phyloP scores from a whole-genome alignment of 495 filamentous ascomycete species.

The Chlorociboria aeruginascens region DNA sequence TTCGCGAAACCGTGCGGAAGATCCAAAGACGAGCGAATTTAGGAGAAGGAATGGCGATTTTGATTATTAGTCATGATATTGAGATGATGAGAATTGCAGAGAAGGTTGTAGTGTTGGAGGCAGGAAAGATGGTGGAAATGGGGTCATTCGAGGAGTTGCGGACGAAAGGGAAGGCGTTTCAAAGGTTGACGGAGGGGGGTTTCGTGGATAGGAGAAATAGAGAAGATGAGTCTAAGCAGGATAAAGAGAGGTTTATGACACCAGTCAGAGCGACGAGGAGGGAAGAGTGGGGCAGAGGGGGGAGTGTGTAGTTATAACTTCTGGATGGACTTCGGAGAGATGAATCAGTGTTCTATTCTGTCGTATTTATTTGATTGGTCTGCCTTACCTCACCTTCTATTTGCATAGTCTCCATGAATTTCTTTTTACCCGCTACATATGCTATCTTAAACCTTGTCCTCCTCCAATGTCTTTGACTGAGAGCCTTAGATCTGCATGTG shows the following conservation, averaged over 20 bases:
- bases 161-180: conserved; percentile 19
- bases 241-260: background rate
- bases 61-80: conserved; percentile 66
- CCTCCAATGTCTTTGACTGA: no score
- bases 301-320: background rate
- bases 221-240: background rate
- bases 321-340: no score
- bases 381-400: no score
- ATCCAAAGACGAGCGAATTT: conserved; percentile 29
- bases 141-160: conserved; percentile 47
- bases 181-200: conserved; percentile 3
- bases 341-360: no score
- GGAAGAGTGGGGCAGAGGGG: background rate
- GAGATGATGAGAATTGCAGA: conserved; percentile 79
- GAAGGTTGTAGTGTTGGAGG: conserved; percentile 55
- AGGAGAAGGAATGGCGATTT: conserved; percentile 33
- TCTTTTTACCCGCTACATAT: no score
- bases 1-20: conserved; percentile 49
- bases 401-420: no score
- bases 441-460: no score
- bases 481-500: no score
- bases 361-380: no score
- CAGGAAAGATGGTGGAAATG: conserved; percentile 52
- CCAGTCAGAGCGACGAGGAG: background rate
- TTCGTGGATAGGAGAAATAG: background rate